These are phyloP conservation scores for Fennellomyces sp. DNA, from an alignment of 371 early-diverging fungal genomes.

Conservation along the genomic window DNA sequence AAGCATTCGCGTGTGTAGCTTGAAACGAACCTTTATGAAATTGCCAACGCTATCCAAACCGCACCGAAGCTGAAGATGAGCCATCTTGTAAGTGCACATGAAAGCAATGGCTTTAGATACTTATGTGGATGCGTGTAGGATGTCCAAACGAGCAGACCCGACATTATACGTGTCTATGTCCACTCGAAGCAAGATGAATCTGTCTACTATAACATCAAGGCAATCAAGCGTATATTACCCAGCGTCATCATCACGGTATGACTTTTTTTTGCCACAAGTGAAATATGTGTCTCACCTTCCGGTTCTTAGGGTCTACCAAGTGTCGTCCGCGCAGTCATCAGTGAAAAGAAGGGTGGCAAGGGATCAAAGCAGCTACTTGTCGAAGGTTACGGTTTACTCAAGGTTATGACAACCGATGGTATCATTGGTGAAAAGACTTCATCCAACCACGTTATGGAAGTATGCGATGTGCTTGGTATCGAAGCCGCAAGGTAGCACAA, in stretches of 20 bases:
- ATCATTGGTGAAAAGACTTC: slow-evolving; percentile 82
- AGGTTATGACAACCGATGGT: slow-evolving; percentile 90
- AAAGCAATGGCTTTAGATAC: neutral
- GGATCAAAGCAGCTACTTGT: slow-evolving; percentile 76
- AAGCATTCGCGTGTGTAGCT: slow-evolving; percentile 52
- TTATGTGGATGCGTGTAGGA: slow-evolving; percentile 42
- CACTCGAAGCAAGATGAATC: slow-evolving; percentile 67
- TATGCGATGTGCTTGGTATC: slow-evolving; percentile 93
- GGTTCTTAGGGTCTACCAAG: slow-evolving; percentile 71
- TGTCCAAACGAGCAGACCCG: slow-evolving; percentile 74
- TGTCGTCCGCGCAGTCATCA: slow-evolving; percentile 90
- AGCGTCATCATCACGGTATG: slow-evolving; percentile 74
- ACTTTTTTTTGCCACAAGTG: neutral
- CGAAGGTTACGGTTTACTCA: slow-evolving; percentile 94
- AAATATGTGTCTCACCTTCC: slow-evolving; percentile 5
- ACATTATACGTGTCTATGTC: slow-evolving; percentile 77
- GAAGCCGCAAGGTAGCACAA: slow-evolving; percentile 83
- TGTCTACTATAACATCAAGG: slow-evolving; percentile 78
- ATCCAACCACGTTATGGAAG: slow-evolving; percentile 97
- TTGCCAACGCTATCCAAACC: slow-evolving; percentile 77
- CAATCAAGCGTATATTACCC: slow-evolving; percentile 83
- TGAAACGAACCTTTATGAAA: slow-evolving; percentile 78
- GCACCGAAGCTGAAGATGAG: slow-evolving; percentile 88
- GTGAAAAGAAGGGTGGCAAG: slow-evolving; percentile 65
- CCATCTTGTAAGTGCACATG: slow-evolving; percentile 47